phyloP scores from a whole-genome alignment of 2,329 filamentous ascomycete species.

The Fusarium acutatum region DNA sequence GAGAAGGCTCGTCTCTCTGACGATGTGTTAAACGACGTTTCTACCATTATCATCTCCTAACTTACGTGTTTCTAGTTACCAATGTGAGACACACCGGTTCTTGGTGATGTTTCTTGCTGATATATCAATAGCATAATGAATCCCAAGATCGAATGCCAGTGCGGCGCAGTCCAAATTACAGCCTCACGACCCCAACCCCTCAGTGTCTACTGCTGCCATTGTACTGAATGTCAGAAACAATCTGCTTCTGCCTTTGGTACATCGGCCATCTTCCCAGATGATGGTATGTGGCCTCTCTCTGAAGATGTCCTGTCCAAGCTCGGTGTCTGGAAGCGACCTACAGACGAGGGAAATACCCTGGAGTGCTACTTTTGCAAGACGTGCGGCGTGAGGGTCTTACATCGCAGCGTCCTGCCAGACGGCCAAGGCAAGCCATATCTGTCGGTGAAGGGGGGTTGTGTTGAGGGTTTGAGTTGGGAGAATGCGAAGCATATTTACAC shows the following conservation, averaged over 20 bases:
- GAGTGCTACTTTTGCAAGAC: conserved; percentile 54
- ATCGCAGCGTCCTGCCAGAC: conserved; percentile 51
- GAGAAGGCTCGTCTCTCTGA: not conserved
- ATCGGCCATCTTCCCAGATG: conserved; percentile 53
- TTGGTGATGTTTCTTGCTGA: not conserved
- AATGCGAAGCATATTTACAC: conserved; percentile 56
- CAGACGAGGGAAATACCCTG: conserved; percentile 52
- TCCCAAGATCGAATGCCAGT: conserved; percentile 49
- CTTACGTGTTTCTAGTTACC: not conserved
- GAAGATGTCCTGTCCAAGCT: conserved; percentile 45
- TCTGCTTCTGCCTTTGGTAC: conserved; percentile 57
- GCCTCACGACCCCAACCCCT: conserved; percentile 47
- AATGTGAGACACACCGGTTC: not conserved
- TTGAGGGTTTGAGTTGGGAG: conserved; percentile 53
- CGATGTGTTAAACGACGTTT: not conserved
- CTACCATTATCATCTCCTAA: not conserved
- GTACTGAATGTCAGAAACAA: conserved; percentile 56
- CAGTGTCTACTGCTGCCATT: conserved; percentile 56
- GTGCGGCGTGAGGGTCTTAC: conserved; percentile 59
- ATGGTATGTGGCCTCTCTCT: conserved; percentile 52
- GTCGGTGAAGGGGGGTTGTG: conserved; percentile 57
- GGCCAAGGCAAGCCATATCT: conserved; percentile 49
- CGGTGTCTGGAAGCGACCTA: conserved; percentile 49
- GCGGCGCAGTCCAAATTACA: conserved; percentile 49
- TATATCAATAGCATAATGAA: conserved; percentile 23